Conservation (phyloP, 495 filamentous ascomycete species). For the Xylaria palmicola region DNA sequence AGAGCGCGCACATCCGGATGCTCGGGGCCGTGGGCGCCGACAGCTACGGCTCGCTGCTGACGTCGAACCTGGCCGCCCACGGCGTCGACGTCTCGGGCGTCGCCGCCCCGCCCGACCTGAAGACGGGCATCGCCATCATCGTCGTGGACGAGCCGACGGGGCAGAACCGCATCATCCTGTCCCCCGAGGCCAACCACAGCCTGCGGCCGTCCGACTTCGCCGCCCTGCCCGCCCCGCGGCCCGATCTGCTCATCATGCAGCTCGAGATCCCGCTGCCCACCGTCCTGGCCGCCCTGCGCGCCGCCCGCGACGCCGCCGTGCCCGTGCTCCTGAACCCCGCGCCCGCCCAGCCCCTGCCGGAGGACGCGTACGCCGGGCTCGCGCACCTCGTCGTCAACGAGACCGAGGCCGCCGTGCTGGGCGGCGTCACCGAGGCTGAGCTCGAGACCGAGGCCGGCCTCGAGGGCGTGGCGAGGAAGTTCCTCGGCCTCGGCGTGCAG, state of each 20-base stretch:
- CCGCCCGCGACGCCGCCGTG: slow-evolving; percentile 50
- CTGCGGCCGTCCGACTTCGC: slow-evolving; percentile 21
- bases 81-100: slow-evolving; percentile 64
- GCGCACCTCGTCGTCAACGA: slow-evolving; percentile 87
- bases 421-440: slow-evolving; percentile 46
- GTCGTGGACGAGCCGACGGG: slow-evolving; percentile 76
- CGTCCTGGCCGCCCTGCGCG: slow-evolving; percentile 61
- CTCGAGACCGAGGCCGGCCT: slow-evolving; percentile 48
- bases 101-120: slow-evolving; percentile 43
- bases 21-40: slow-evolving; percentile 79
- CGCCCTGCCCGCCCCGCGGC: slow-evolving; percentile 31
- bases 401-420: slow-evolving; percentile 78
- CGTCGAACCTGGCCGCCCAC: slow-evolving; percentile 50
- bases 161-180: slow-evolving; percentile 84
- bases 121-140: slow-evolving; percentile 80
- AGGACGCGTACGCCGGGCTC: slow-evolving; percentile 64
- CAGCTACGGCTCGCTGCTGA: slow-evolving; percentile 55
- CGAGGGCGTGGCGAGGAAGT: slow-evolving; percentile 50
- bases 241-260: slow-evolving; percentile 79
- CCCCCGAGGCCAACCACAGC: slow-evolving; percentile 73
- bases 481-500: slow-evolving; percentile 65
- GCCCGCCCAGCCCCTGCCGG: slow-evolving; percentile 69
- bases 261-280: slow-evolving; percentile 78
- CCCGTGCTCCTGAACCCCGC: slow-evolving; percentile 81
- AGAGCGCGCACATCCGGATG: slow-evolving; percentile 68